Percentiles rank a stretch among this genome's conserved stretches.
Conservation (phyloP, 257 asterid genomes). For the Solanum phureja region DNA sequence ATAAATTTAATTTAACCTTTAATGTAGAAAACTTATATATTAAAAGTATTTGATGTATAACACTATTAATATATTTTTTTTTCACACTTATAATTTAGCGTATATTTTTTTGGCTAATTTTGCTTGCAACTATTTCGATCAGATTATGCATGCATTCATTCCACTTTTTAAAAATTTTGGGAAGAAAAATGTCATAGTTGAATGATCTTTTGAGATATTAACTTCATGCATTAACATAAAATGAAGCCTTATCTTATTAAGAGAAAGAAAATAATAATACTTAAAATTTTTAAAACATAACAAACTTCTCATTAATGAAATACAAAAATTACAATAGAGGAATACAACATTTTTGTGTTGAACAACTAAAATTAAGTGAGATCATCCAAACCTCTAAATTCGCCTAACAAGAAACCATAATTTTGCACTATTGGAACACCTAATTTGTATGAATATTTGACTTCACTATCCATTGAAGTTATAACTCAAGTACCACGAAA, state of each 20-base stretch:
- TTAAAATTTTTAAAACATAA: no score
- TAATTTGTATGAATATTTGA: background rate
- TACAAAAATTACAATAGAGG: background rate
- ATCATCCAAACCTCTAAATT: background rate
- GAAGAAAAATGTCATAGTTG: background rate
- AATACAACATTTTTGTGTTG: background rate
- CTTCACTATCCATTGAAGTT: background rate
- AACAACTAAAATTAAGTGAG: background rate
- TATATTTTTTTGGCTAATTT: no score
- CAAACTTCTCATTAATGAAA: background rate
- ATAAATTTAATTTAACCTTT: no score
- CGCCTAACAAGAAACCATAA: background rate
- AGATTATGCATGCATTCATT: no score
- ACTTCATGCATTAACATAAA: background rate
- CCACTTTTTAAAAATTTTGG: background rate
- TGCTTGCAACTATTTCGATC: no score
- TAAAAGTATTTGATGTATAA: no score
- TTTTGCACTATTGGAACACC: background rate
- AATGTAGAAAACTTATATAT: no score
- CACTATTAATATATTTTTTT: no score
- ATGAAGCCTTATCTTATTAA: background rate
- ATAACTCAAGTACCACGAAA: background rate
- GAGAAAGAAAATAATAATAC: background rate
- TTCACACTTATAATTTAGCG: no score
- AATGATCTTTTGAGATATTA: background rate